Percentiles rank a stretch among this genome's conserved stretches.
These are phyloP conservation scores for Lactifluus piperatus DNA, from an alignment of 768 basidiomycete genomes.

Conservation along the genomic window DNA sequence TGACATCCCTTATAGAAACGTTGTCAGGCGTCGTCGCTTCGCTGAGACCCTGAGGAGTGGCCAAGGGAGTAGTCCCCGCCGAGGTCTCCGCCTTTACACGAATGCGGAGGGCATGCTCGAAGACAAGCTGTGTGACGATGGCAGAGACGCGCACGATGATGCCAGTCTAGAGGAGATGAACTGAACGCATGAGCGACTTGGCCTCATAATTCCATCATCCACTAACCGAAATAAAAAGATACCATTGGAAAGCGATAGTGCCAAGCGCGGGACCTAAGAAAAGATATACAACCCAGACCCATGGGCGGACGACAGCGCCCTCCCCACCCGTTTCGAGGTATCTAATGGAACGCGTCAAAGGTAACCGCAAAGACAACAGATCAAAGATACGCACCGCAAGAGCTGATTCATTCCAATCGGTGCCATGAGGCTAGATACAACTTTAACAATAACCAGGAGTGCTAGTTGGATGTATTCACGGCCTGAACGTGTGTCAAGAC, in stretches of 20 bases:
- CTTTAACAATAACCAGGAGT: conserved; percentile 1
- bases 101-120: conserved; percentile 47
- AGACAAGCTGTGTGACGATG: conserved; percentile 45
- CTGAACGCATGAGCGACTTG: neutral
- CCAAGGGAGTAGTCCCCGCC: conserved; percentile 19
- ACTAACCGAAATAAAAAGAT: conserved; percentile 33
- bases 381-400: conserved; percentile 21
- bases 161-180: conserved; percentile 24
- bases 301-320: conserved; percentile 45
- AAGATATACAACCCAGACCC: conserved; percentile 56
- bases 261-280: conserved; percentile 39
- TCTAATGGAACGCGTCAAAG: conserved; percentile 23
- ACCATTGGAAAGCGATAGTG: conserved; percentile 44
- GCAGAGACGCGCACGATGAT: conserved; percentile 34
- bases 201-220: neutral
- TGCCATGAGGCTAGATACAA: conserved; percentile 22
- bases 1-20: conserved; percentile 19
- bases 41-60: conserved; percentile 21
- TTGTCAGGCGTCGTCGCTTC: conserved; percentile 21
- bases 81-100: conserved; percentile 38
- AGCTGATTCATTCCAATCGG: conserved; percentile 29
- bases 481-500: neutral
- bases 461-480: conserved; percentile 12
- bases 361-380: neutral
- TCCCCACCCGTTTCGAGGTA: conserved; percentile 50